Evolutionary conservation across 257 asterid genomes (phyloP), one percentile per base, ranked within the genome.

Genomic region (Buddleja alternifolia): DNA sequence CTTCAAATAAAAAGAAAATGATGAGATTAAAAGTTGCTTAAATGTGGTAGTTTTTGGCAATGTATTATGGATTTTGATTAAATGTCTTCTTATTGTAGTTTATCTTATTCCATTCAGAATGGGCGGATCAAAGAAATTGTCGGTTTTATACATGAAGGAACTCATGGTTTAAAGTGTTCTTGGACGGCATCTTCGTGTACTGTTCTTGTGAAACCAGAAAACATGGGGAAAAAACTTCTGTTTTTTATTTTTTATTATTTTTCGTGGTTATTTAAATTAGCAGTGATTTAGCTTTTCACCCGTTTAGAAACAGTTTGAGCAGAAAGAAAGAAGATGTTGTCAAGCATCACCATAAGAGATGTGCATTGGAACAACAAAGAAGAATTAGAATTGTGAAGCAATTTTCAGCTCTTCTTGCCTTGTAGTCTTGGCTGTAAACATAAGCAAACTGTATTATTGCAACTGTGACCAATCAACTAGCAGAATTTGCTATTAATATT

Each of bases 161-260:
- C 52, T 60, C 60, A 47, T 56, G 63, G 60, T 56, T 55, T 71
- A 70, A 78, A 60, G 50, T 60, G 74, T 77, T 71, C 16, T 25
- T 23, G 47, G 69, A 59, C 68, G 66, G 51, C 79, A 45, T 63
- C 70, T 70, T 75, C 72, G 42, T 62, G 57, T 59, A 58, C 72
- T 67, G 74, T 76, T 70, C 77, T 63, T 75, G 83, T 75, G 57
- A 81, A 75, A 75, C 79, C 76, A 48, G 77, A 74, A 40, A 71
- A 71, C 71, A 62, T 42, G 84, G 75, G 74, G 72, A 78, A 74
- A 63, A 51, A 51, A 37, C 37, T 64, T 74, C 63, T 47, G 56
- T 34, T 41, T 9, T 52, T 34, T 4, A 58, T 54, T 36, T 69
- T 67, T 10, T 21, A 46, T 37, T n/a, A n/a, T 11, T 32, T 60